Evolutionary conservation across 2,329 filamentous ascomycete species (phyloP), one percentile per base, ranked within the genome.

Genomic region (Calonectria pseudoturangicola): DNA sequence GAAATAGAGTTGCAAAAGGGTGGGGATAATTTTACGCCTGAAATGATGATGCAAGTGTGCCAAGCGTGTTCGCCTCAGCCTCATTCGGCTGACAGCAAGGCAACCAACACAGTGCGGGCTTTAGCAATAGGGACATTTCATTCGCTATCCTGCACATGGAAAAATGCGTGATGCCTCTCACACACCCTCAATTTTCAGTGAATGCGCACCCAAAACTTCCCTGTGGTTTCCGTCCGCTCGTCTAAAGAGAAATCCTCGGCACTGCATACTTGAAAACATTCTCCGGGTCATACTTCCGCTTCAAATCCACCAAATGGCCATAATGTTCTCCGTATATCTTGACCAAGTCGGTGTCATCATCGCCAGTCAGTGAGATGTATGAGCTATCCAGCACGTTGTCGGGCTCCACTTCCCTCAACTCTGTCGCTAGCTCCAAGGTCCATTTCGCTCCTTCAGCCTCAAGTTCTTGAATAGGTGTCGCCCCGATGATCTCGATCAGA

Each of bases 251-350:
- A 48, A 48, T 48, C 41, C 58, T 45, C 3, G 62, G 62, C n/a
- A 65, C 28, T 5, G 62, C 45, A 27, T 65, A 36, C n/a, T 50
- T 65, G 62, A 65, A 65, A 7, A 50, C n/a, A 27, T 65, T 65
- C 10, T 28, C 43, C 12, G 18, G 25, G 10, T 65, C 62, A 21
- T 50, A 65, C 43, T 65, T 65, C 4, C 21, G n/a, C 62, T 65
- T 65, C 28, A 65, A 12, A 8, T 65, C 27, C 16, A 50, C 9
- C 28, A 65, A 18, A 2, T 12, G 10, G 10, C 28, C 10, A n/a
- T 50, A 65, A 27, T 50, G 13, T 8, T 4, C 4, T 12, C 62
- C 62, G 47, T 48, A 65, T 4, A 50, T 28, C 18, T 48, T 50
- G 18, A 2, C 10, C 43, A 65, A 18, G 27, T 65, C 43, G 15